phyloP scores from a whole-genome alignment of 345 rosid species.

The Barbarea vulgaris region DNA sequence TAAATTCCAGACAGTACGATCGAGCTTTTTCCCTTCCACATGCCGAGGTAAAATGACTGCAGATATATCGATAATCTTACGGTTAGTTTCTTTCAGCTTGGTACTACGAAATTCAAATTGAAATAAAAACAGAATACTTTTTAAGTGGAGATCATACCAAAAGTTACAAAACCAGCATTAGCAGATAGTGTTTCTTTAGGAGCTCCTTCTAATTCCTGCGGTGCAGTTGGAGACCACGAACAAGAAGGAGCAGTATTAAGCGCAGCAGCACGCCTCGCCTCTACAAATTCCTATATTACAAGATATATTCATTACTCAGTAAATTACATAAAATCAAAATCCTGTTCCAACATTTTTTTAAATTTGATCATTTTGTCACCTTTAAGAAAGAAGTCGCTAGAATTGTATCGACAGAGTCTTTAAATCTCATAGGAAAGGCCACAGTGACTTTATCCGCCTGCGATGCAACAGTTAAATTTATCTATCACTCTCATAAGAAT shows the following conservation, averaged over 20 bases:
- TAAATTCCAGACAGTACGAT: conserved; percentile 85
- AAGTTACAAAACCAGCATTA: conserved; percentile 96
- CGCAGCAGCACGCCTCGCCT: conserved; percentile 81
- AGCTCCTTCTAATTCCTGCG: conserved; percentile 67
- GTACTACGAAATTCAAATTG: conserved; percentile 2
- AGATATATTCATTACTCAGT: not conserved
- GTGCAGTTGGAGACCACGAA: conserved; percentile 78
- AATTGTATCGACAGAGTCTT: conserved; percentile 72
- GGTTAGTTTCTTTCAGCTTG: conserved; percentile 13
- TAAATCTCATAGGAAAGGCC: conserved; percentile 94
- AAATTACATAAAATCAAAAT: not conserved
- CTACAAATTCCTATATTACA: conserved; percentile 77
- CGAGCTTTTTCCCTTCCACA: conserved; percentile 87
- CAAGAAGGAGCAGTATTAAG: conserved; percentile 87
- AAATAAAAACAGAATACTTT: not conserved
- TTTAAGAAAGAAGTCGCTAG: conserved; percentile 90
- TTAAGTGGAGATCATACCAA: conserved; percentile 55
- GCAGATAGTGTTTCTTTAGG: conserved; percentile 75
- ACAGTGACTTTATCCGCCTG: conserved; percentile 91
- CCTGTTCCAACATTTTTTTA: not conserved
- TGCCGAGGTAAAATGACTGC: conserved; percentile 89
- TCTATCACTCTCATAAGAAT: conserved; percentile 15
- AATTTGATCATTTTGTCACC: conserved; percentile 47
- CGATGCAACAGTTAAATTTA: conserved; percentile 9
- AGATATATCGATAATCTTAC: conserved; percentile 20